Evolutionary conservation across 1,139 yeast genomes (phyloP).

Genomic region (Scheffersomyces illinoinensis): DNA sequence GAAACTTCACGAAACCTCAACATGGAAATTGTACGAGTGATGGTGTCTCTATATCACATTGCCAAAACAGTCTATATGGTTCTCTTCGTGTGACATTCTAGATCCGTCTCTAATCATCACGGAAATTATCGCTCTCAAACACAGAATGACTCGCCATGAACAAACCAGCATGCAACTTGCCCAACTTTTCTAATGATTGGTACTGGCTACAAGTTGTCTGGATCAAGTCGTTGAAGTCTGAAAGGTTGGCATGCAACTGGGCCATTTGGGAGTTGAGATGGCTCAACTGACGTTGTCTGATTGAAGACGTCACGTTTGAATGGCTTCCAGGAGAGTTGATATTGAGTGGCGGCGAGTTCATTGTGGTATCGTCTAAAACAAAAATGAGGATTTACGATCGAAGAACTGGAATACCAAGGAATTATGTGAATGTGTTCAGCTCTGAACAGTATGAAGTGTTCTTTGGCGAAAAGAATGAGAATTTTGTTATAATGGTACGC

Average conservation of each 20-base stretch:
- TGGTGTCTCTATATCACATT: background rate
- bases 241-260: slow-evolving; percentile 58
- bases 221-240: slow-evolving; percentile 56
- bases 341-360: background rate
- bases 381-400: no score
- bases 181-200: slow-evolving; percentile 54
- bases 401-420: no score
- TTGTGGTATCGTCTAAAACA: background rate
- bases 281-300: slow-evolving; percentile 55
- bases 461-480: no score
- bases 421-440: no score
- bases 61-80: background rate
- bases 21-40: no score
- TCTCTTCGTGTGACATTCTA: background rate
- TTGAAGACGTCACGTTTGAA: slow-evolving; percentile 8
- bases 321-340: background rate
- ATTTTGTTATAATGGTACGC: no score
- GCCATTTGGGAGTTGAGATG: slow-evolving; percentile 66
- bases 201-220: slow-evolving; percentile 58
- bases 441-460: no score
- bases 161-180: slow-evolving; percentile 61
- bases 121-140: slow-evolving; percentile 49
- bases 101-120: slow-evolving; percentile 4
- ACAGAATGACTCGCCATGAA: slow-evolving; percentile 66
- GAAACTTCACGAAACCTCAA: no score